Evolutionary conservation across 2,329 filamentous ascomycete species (phyloP).

Genomic region (Sphaerulina musiva): DNA sequence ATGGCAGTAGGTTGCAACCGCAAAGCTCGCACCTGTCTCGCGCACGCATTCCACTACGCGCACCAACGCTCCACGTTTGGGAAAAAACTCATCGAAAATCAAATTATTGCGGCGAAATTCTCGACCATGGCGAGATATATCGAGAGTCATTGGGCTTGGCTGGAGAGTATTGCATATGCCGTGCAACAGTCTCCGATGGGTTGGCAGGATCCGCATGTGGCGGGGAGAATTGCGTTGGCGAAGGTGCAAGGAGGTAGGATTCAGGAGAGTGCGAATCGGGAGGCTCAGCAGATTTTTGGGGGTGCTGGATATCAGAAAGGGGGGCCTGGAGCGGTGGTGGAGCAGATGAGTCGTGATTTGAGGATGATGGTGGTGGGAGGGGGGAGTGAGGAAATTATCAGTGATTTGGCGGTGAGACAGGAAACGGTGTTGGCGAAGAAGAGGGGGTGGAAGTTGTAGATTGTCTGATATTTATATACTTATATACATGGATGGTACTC

Average conservation of each 20-base stretch:
- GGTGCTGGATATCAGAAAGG: constrained; percentile 49
- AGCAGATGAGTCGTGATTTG: constrained; percentile 50
- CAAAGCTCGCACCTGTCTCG: constrained; percentile 41
- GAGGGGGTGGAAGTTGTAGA: constrained; percentile 42
- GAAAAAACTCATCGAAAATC: constrained; percentile 31
- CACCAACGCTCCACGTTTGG: constrained; percentile 33
- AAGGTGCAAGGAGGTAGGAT: constrained; percentile 50
- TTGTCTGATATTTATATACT: not conserved
- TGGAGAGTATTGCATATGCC: constrained; percentile 32
- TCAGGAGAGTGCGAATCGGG: constrained; percentile 48
- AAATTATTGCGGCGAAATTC: constrained; percentile 32
- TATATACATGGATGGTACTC: too few relatives aligned
- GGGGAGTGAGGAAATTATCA: constrained; percentile 33
- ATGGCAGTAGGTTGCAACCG: constrained; percentile 53
- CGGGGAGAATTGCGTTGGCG: constrained; percentile 47
- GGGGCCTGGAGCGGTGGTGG: constrained; percentile 46
- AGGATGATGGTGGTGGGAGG: constrained; percentile 41
- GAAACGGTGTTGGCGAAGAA: constrained; percentile 33
- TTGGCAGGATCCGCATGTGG: constrained; percentile 38
- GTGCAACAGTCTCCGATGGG: constrained; percentile 26
- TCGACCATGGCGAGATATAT: constrained; percentile 29
- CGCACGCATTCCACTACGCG: constrained; percentile 30
- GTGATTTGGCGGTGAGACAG: constrained; percentile 32
- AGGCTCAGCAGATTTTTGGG: constrained; percentile 52
- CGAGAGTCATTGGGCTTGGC: constrained; percentile 30